A percentile compares a stretch with the other conserved stretches of the same genome.
phyloP scores from a whole-genome alignment of 371 early-diverging fungal genomes.

The Mucor velutinosus region DNA sequence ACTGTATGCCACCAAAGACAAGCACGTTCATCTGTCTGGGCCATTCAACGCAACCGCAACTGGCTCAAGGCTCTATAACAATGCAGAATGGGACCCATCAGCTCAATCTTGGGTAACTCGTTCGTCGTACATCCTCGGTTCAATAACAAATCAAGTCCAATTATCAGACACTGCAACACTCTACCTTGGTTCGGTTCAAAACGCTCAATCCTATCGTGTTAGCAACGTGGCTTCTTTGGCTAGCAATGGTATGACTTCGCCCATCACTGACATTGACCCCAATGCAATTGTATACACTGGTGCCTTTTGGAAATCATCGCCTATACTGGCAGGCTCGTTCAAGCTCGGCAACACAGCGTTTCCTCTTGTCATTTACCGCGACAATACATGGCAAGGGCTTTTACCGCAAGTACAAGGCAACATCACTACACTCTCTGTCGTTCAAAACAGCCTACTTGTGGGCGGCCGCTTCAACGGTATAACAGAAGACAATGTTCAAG shows the following conservation, averaged over 20 bases:
- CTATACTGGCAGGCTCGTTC: slow-evolving; percentile 38
- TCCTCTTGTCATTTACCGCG: slow-evolving; percentile 30
- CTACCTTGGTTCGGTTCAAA: slow-evolving; percentile 27
- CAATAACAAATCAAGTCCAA: slow-evolving; percentile 2
- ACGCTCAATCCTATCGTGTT: slow-evolving; percentile 41
- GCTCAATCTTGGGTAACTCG: slow-evolving; percentile 23
- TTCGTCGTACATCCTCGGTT: slow-evolving; percentile 25
- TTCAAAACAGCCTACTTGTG: slow-evolving; percentile 29
- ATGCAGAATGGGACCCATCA: slow-evolving; percentile 25
- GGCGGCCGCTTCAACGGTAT: slow-evolving; percentile 40
- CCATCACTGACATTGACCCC: slow-evolving; percentile 13
- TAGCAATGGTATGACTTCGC: neutral
- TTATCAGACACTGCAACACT: slow-evolving; percentile 4
- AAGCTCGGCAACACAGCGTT: slow-evolving; percentile 13
- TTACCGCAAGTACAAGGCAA: slow-evolving; percentile 29
- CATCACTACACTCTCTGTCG: slow-evolving; percentile 21
- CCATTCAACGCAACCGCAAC: slow-evolving; percentile 13
- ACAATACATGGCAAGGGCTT: slow-evolving; percentile 33
- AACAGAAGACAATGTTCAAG: neutral
- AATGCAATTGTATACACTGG: slow-evolving; percentile 28
- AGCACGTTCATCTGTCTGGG: slow-evolving; percentile 39
- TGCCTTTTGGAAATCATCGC: slow-evolving; percentile 36
- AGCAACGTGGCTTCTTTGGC: slow-evolving; percentile 15
- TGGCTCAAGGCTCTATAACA: slow-evolving; percentile 10
- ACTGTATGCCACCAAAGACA: slow-evolving; percentile 18